Evolutionary conservation across 2,329 filamentous ascomycete genomes (phyloP).

Genomic region (Penicillium palitans): DNA sequence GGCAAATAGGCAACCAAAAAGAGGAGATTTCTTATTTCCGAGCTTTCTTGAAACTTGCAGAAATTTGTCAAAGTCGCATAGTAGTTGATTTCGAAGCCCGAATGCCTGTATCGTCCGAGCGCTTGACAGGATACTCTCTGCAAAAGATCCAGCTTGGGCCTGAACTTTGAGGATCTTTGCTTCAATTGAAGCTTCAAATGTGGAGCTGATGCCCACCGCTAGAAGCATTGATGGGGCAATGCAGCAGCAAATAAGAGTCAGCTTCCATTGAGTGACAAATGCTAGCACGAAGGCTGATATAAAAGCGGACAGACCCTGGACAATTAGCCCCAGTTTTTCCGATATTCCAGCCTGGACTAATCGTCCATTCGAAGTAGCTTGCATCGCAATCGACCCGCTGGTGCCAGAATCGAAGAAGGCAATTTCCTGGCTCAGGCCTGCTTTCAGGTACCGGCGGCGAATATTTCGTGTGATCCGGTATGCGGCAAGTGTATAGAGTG

Average conservation of each 20-base stretch:
- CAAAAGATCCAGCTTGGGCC: constrained; percentile 23
- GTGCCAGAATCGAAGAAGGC: constrained; percentile 32
- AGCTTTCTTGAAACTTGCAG: constrained; percentile 15
- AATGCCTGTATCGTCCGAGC: constrained; percentile 28
- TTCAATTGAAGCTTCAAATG: constrained; percentile 23
- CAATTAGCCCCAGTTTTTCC: constrained; percentile 25
- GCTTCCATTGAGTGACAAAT: constrained; percentile 27
- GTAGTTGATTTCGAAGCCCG: constrained; percentile 17
- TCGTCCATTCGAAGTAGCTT: constrained; percentile 33
- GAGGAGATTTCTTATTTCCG: constrained; percentile 19
- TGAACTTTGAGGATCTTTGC: constrained; percentile 24
- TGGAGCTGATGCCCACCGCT: constrained; percentile 8
- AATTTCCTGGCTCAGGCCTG: constrained; percentile 35
- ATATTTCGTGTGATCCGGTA: constrained; percentile 17
- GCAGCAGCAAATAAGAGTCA: constrained; percentile 24
- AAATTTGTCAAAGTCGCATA: constrained; percentile 22
- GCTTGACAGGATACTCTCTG: constrained; percentile 20
- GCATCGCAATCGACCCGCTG: constrained; percentile 32
- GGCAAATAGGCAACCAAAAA: constrained; percentile 24
- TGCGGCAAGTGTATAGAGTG: constrained; percentile 15
- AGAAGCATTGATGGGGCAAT: constrained; percentile 22
- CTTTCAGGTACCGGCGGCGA: constrained; percentile 15
- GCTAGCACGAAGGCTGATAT: constrained; percentile 26
- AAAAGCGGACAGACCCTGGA: constrained; percentile 24
- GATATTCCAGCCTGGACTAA: constrained; percentile 23